Evolutionary conservation across 495 filamentous ascomycete species (phyloP).

Genomic region (Cenococcum geophilum): DNA sequence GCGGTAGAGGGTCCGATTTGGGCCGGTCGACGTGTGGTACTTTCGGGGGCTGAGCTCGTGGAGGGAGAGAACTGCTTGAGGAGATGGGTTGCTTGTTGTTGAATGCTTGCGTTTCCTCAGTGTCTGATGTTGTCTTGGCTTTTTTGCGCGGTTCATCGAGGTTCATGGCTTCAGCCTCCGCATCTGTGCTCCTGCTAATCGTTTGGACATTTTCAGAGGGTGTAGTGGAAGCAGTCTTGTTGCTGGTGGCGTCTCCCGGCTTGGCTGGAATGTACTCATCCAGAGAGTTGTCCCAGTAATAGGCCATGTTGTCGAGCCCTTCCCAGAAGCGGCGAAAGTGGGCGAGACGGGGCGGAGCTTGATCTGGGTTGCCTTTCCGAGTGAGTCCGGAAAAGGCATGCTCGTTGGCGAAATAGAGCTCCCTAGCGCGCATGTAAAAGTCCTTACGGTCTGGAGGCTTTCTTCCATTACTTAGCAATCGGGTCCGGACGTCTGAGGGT

Average conservation of each 20-base stretch:
- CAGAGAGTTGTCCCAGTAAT: constrained; percentile 58
- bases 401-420: constrained; percentile 52
- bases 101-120: constrained; percentile 1
- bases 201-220: constrained; percentile 4
- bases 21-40: too few relatives aligned
- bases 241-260: constrained; percentile 2
- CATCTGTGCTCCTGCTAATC: not conserved
- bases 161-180: constrained; percentile 3
- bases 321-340: constrained; percentile 58
- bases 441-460: constrained; percentile 45
- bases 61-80: constrained; percentile 22
- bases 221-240: constrained; percentile 2
- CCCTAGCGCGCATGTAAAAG: constrained; percentile 45
- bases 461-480: constrained; percentile 47
- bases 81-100: not conserved
- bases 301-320: constrained; percentile 51
- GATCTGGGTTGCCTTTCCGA: constrained; percentile 42
- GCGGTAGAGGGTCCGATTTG: too few relatives aligned
- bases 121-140: constrained; percentile 17
- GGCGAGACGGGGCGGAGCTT: constrained; percentile 44
- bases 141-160: constrained; percentile 30
- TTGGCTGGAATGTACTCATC: constrained; percentile 46
- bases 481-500: constrained; percentile 21
- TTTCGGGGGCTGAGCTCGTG: constrained; percentile 21
- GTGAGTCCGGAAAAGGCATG: constrained; percentile 50